Evolutionary conservation across 305 asterid species (phyloP).

Genomic region (Fraxinus latifolia): DNA sequence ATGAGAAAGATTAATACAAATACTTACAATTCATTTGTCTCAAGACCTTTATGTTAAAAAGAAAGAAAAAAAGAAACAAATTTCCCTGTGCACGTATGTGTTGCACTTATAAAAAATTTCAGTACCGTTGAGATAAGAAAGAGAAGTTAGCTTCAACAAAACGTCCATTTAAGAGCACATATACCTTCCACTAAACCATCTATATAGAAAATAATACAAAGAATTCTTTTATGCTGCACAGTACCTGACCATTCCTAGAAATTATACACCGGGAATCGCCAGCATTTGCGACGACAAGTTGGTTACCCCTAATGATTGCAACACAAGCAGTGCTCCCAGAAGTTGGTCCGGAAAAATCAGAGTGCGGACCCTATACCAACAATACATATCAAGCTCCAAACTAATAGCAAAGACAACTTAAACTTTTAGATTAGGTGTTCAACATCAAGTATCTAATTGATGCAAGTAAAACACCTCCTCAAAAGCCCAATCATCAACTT

Average conservation of each 20-base stretch:
- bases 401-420: not conserved
- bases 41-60: not conserved
- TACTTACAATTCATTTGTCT: slow-evolving; percentile 13
- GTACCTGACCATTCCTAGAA: slow-evolving; percentile 96
- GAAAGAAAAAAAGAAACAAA: not conserved
- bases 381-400: slow-evolving; percentile 10
- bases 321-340: slow-evolving; percentile 96
- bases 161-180: not conserved
- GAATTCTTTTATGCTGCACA: not conserved
- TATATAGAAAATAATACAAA: not conserved
- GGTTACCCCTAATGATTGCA: slow-evolving; percentile 69
- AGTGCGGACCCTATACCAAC: slow-evolving; percentile 76
- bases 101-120: not conserved
- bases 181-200: not conserved
- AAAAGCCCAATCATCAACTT: slow-evolving; percentile 85
- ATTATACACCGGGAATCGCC: slow-evolving; percentile 98
- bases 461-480: slow-evolving; percentile 66
- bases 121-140: not conserved
- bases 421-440: not conserved
- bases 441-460: slow-evolving; percentile 6
- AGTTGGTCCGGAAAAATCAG: slow-evolving; percentile 91
- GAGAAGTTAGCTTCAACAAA: not conserved
- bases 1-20: slow-evolving; percentile 12
- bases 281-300: slow-evolving; percentile 88
- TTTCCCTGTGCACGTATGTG: not conserved